phyloP scores from a whole-genome alignment of 257 asterid genomes.

The Penstemon davidsonii region DNA sequence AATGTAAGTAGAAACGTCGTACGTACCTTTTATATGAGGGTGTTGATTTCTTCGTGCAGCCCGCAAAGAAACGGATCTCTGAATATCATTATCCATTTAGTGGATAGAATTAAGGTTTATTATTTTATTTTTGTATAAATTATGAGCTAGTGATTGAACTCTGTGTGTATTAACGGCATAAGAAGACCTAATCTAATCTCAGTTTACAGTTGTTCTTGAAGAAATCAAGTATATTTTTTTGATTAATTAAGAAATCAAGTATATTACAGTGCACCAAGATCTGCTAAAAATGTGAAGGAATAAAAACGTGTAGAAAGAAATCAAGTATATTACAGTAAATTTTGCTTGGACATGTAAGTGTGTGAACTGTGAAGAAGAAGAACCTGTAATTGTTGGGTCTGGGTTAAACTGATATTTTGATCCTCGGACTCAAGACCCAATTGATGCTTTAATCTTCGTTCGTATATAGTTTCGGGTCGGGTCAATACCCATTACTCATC shows the following conservation, averaged over 20 bases:
- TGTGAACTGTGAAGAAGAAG: not conserved
- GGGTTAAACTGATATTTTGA: too few species aligned
- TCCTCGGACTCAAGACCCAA: too few species aligned
- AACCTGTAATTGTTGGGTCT: too few species aligned
- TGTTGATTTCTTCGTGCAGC: conserved; percentile 54
- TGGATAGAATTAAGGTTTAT: not conserved
- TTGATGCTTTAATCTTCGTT: too few species aligned
- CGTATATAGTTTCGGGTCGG: too few species aligned
- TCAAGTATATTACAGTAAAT: not conserved
- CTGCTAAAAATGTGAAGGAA: not conserved
- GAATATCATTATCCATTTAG: conserved; percentile 46
- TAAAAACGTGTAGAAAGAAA: not conserved
- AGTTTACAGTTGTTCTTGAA: not conserved
- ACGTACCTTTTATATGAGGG: conserved; percentile 40
- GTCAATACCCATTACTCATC: too few species aligned
- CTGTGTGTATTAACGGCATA: not conserved
- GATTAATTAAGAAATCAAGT: not conserved
- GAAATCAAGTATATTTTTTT: not conserved
- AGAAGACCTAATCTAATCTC: not conserved
- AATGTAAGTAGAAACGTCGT: not conserved
- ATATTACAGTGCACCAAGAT: not conserved
- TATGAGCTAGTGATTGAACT: too few species aligned
- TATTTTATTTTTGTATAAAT: too few species aligned
- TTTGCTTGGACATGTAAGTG: not conserved
- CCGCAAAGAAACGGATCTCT: conserved; percentile 47